These are phyloP conservation scores for Schizochytrium sp. DNA, from an alignment of 108 stramenopile species.

Conservation along the genomic window DNA sequence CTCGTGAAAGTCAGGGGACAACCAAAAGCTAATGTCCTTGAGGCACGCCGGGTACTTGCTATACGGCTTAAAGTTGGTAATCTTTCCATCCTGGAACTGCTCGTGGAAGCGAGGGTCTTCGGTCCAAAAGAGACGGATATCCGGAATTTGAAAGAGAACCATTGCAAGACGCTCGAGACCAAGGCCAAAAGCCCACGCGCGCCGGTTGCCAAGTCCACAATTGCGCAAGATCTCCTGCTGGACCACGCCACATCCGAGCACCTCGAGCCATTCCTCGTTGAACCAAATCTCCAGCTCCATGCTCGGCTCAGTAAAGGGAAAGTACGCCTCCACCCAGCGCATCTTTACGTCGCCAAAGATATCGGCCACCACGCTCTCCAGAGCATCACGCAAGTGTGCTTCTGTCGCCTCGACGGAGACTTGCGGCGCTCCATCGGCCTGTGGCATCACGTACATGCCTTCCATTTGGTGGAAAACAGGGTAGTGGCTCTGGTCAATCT, in stretches of 20 bases:
- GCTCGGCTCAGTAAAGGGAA: constrained; percentile 88
- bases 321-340: constrained; percentile 72
- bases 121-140: constrained; percentile 85
- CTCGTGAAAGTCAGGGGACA: constrained; percentile 39
- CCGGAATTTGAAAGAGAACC: constrained; percentile 86
- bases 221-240: constrained; percentile 69
- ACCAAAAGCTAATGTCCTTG: constrained; percentile 91
- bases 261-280: constrained; percentile 87
- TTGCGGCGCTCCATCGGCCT: constrained; percentile 29
- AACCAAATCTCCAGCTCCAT: constrained; percentile 84
- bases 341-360: constrained; percentile 66
- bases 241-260: constrained; percentile 87
- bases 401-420: constrained; percentile 34
- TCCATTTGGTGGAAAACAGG: constrained; percentile 95
- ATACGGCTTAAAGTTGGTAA: constrained; percentile 73
- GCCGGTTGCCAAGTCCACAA: constrained; percentile 51
- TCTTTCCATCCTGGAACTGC: constrained; percentile 70
- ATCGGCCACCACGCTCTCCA: constrained; percentile 68
- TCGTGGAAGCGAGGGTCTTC: constrained; percentile 71
- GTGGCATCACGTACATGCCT: constrained; percentile 70
- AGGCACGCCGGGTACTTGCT: constrained; percentile 84
- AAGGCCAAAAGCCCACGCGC: constrained; percentile 88
- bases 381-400: constrained; percentile 54
- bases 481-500: constrained; percentile 87
- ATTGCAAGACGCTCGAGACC: constrained; percentile 92